A percentile compares a stretch with the other conserved stretches of the same genome.
Conservation (phyloP, 352 stramenopile genomes). For the Globisporangium emineosum region DNA sequence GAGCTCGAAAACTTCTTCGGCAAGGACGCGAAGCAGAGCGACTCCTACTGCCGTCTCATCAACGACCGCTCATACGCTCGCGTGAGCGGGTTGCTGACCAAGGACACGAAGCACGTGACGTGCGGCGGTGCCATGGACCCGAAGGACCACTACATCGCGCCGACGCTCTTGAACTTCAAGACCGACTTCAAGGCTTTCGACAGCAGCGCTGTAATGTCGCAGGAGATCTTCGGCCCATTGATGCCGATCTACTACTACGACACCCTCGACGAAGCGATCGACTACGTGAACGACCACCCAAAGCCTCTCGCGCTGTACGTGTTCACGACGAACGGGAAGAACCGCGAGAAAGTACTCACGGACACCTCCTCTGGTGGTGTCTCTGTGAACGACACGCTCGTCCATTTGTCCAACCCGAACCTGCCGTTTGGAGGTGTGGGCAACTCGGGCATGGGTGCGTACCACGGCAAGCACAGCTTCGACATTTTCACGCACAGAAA, state of each 20-base stretch:
- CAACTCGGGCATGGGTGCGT: slow-evolving; percentile 73
- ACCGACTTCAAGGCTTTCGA: slow-evolving; percentile 46
- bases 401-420: slow-evolving; percentile 63
- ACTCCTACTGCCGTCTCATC: slow-evolving; percentile 42
- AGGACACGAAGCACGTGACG: slow-evolving; percentile 50
- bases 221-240: slow-evolving; percentile 97
- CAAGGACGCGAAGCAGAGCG: slow-evolving; percentile 40
- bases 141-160: slow-evolving; percentile 75
- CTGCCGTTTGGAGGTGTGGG: slow-evolving; percentile 86
- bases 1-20: slow-evolving; percentile 55
- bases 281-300: slow-evolving; percentile 32
- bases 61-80: slow-evolving; percentile 16
- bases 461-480: slow-evolving; percentile 83
- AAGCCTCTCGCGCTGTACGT: slow-evolving; percentile 89
- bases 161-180: slow-evolving; percentile 90
- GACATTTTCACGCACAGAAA: slow-evolving; percentile 72
- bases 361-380: slow-evolving; percentile 61
- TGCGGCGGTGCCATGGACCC: slow-evolving; percentile 58
- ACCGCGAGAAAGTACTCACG: slow-evolving; percentile 35
- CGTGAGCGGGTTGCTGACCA: slow-evolving; percentile 41
- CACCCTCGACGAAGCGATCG: slow-evolving; percentile 30
- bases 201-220: slow-evolving; percentile 67
- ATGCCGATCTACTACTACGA: slow-evolving; percentile 90
- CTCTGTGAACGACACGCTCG: slow-evolving; percentile 77
- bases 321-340: slow-evolving; percentile 50